Evolutionary conservation across 2,329 filamentous ascomycete species (phyloP).

Genomic region (Gaeumannomyces tritici): DNA sequence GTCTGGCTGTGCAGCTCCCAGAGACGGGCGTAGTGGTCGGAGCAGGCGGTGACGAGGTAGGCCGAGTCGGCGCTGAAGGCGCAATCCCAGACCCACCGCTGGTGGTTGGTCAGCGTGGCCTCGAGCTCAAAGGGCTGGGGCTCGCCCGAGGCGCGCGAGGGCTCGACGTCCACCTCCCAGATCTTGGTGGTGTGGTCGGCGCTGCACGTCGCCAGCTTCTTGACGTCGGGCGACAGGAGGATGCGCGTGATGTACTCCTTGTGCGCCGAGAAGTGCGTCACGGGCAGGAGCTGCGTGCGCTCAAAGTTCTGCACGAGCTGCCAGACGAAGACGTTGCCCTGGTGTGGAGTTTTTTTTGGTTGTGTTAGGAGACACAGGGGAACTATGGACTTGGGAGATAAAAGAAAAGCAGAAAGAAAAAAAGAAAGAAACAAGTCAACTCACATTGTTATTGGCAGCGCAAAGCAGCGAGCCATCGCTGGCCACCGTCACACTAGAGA

Average conservation of each 20-base stretch:
- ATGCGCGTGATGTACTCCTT: constrained; percentile 89
- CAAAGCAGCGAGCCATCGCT: constrained; percentile 89
- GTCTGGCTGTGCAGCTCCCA: constrained; percentile 84
- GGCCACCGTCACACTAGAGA: constrained; percentile 91
- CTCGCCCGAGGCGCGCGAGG: constrained; percentile 19
- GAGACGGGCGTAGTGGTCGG: constrained; percentile 82
- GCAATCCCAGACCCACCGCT: constrained; percentile 97
- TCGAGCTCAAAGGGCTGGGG: constrained; percentile 66
- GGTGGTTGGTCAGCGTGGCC: constrained; percentile 79
- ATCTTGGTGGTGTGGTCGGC: constrained; percentile 93
- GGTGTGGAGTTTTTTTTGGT: constrained; percentile 8
- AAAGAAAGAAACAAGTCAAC: constrained; percentile 11
- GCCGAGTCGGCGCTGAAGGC: constrained; percentile 90
- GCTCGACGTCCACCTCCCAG: constrained; percentile 79
- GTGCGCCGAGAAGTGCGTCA: constrained; percentile 84
- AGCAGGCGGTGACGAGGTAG: constrained; percentile 87
- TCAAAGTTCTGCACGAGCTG: constrained; percentile 78
- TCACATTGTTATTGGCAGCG: constrained; percentile 81
- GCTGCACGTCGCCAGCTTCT: constrained; percentile 87
- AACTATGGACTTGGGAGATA: background rate
- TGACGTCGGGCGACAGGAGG: constrained; percentile 84
- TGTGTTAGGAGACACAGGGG: background rate
- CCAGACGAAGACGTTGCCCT: constrained; percentile 98
- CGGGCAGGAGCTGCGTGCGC: constrained; percentile 72
- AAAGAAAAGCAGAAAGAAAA: background rate